phyloP scores from a whole-genome alignment of 768 basidiomycete genomes.

The Rhodotorula babjevae region DNA sequence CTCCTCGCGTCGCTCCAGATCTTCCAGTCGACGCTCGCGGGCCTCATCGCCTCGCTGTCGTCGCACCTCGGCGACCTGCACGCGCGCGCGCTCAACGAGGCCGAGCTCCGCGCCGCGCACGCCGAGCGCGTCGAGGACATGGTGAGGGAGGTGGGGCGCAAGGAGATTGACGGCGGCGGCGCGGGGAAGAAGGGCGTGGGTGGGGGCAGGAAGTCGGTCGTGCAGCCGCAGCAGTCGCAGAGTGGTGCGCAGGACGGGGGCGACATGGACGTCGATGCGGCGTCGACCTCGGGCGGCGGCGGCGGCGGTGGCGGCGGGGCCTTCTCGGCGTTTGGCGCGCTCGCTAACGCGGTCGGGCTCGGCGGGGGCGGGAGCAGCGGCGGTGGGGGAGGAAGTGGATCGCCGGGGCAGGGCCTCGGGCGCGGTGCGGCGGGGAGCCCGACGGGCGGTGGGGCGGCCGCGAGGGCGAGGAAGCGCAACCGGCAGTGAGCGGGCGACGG shows the following conservation, averaged over 20 bases:
- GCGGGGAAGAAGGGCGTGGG: too few species aligned
- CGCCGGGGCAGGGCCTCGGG: too few species aligned
- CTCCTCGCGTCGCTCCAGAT: constrained; percentile 22
- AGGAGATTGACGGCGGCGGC: neutral
- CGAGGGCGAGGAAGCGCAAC: neutral
- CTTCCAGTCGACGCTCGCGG: constrained; percentile 56
- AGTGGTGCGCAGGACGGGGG: neutral
- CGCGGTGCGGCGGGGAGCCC: neutral
- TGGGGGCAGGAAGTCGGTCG: neutral
- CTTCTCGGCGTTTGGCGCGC: neutral
- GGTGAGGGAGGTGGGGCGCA: neutral
- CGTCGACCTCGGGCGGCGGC: neutral
- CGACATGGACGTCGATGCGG: neutral
- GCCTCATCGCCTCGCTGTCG: constrained; percentile 69
- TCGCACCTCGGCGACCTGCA: constrained; percentile 59
- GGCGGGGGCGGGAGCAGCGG: too few species aligned
- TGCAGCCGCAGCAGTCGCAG: neutral
- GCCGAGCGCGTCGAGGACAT: neutral
- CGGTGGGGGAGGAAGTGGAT: too few species aligned
- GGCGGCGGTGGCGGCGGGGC: neutral
- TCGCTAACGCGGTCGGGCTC: neutral
- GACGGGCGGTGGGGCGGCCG: neutral
- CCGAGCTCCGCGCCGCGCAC: constrained; percentile 12
- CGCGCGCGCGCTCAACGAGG: constrained; percentile 6
- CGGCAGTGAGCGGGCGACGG: neutral